Evolutionary conservation across 2,329 filamentous ascomycete species (phyloP), one percentile per base, ranked within the genome.

Genomic region (Stachybotrys elegans): DNA sequence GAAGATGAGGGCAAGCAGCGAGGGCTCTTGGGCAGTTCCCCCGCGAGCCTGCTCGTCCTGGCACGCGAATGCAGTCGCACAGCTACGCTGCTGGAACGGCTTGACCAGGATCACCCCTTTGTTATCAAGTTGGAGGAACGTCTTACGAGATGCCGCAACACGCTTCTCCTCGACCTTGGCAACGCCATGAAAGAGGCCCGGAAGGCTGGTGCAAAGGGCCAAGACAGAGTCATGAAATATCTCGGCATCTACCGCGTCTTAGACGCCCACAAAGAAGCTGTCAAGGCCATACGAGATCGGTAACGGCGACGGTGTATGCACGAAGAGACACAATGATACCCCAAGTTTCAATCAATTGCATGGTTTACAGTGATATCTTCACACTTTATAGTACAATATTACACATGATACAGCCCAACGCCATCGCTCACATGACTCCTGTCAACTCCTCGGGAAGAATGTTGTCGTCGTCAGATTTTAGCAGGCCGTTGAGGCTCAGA

Each of bases 401-500:
- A 59, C 54, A 62, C 46, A n/a, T n/a, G n/a, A n/a, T n/a, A 45
- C 42, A 40, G 43, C 43, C 20, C 23, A 38, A 39, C 42, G 23
- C 40, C 45, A 27, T 34, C 43, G 34, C 48, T 68, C 75, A 79
- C 72, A 79, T 81, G 48, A 72, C 68, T 19, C 70, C 71, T 42
- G 72, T 68, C 54, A 84, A 57, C 48, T 78, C 67, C 37, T 68
- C 72, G 21, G 75, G 68, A 36, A 72, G 70, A 39, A 85, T 63
- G 40, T 67, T 70, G 48, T 80, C 80, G 47, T 79, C 75, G 5
- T 76, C 72, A 43, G 83, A 73, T 56, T 70, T 81, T 63, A 93
- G 86, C 43, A 85, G 81, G 45, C 91, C 92, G 61, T 80, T 95
- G 62, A 98, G 69, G 61, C 84, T 89, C 71, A 98, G 81, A 1